Base-by-base conservation (phyloP, 208 protist genomes). In the Leishmania braziliensis region DNA sequence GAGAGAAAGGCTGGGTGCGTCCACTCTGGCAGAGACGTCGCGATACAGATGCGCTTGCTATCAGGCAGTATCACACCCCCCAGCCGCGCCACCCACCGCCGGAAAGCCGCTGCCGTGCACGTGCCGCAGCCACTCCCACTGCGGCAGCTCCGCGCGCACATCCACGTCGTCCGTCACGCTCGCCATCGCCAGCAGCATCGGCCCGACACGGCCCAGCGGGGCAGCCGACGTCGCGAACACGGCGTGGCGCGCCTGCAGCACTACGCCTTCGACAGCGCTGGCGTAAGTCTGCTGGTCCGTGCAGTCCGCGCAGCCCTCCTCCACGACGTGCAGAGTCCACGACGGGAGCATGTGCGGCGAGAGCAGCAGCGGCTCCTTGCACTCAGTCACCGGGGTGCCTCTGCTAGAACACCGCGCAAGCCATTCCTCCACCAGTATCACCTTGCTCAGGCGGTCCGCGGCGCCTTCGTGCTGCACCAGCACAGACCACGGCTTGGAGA, bases 1-100 rank as follows among this genome's bases (percentile, higher is more conserved):
- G 88, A 87, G 39, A 90, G 88, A 88, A 99, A 99, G 65, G 96
- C 96, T 20, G 92, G 83, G 79, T 98, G 95, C 39, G 93, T 96
- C 93, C 94, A 98, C 83, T 95, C 93, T 1, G 94, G 95, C 74
- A 99, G 70, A 56, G 91, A 91, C 26, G 92, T 95, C 26, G 89
- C 85, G 50, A 98, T 86, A 71, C 93, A 92, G 29, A 98, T 80
- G 26, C 93, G 95, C 86, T 97, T 87, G 39, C 92, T 91, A 69
- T 89, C 80, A 72, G 92, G 92, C 62, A 98, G 66, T 2, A 93
- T 82, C 76, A n/a, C n/a, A n/a, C n/a, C 16, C 20, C 75, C 68
- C 75, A 14, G 1, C 60, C 14, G 5, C 29, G 56, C 4, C 26
- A 5, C 36, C 58, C 33, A 16, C 53, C 12, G 39, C 68, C 53